Evolutionary conservation across 2,329 filamentous ascomycete species (phyloP).

Genomic region (Pseudogymnoascus sp.): DNA sequence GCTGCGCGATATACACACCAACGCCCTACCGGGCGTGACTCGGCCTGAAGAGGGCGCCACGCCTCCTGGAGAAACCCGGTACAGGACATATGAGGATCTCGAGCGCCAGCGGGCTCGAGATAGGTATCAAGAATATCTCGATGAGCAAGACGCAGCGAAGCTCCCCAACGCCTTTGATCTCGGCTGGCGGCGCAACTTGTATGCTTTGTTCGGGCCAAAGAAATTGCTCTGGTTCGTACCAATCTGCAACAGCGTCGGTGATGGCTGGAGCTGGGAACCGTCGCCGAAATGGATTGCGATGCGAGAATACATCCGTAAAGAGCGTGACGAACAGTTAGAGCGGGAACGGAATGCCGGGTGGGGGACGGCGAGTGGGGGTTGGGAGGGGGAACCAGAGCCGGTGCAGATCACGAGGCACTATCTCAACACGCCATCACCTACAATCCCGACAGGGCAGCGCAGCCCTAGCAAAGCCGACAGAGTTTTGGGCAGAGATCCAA

Average conservation of each 20-base stretch:
- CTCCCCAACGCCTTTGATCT: slow-evolving; percentile 92
- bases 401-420: slow-evolving; percentile 11
- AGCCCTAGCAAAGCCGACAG: slow-evolving; percentile 26
- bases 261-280: slow-evolving; percentile 92
- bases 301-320: slow-evolving; percentile 50
- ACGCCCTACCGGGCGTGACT: slow-evolving; percentile 70
- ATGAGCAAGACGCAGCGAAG: slow-evolving; percentile 79
- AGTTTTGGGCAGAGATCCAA: slow-evolving; percentile 26
- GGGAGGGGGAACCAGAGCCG: not conserved
- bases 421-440: slow-evolving; percentile 11
- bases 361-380: slow-evolving; percentile 35
- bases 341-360: slow-evolving; percentile 61
- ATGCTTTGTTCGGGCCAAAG: slow-evolving; percentile 70
- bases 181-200: slow-evolving; percentile 70
- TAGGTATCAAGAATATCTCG: slow-evolving; percentile 72
- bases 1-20: slow-evolving; percentile 72
- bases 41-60: slow-evolving; percentile 74
- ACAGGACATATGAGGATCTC: slow-evolving; percentile 37
- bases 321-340: slow-evolving; percentile 51
- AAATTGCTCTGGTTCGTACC: slow-evolving; percentile 71
- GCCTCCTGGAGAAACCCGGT: slow-evolving; percentile 20
- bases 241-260: slow-evolving; percentile 74
- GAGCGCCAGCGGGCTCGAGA: slow-evolving; percentile 58
- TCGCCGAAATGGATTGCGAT: slow-evolving; percentile 70
- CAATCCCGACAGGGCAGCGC: not conserved